Evolutionary conservation across 768 basidiomycete species (phyloP).

Genomic region (Gelatoporia subvermispora): DNA sequence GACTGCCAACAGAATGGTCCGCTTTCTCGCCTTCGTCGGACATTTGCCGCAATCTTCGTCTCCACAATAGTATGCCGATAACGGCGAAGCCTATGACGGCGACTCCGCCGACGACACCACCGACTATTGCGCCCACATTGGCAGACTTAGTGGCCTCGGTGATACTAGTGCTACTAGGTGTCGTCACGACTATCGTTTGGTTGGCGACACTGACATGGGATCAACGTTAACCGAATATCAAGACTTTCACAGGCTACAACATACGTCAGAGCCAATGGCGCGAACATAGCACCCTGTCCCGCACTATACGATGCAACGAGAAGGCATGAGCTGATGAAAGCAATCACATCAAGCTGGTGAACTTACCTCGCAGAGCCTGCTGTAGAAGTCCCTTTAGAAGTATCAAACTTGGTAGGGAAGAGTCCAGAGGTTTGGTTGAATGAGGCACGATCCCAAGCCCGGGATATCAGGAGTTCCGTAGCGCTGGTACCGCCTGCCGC

Average conservation of each 20-base stretch:
- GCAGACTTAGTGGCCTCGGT: background rate
- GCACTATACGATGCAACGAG: background rate
- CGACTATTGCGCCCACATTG: slow-evolving; percentile 2
- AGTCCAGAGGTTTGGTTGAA: slow-evolving; percentile 1
- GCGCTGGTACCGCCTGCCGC: background rate
- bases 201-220: background rate
- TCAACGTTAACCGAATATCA: background rate
- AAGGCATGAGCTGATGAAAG: background rate
- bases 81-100: background rate
- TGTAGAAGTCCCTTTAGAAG: background rate
- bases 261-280: slow-evolving; percentile 2
- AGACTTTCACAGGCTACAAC: background rate
- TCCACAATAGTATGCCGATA: background rate
- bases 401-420: slow-evolving; percentile 4
- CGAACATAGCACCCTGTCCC: slow-evolving; percentile 5
- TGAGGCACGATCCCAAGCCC: slow-evolving; percentile 1
- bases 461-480: slow-evolving; percentile 1
- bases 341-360: background rate
- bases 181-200: background rate
- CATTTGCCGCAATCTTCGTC: background rate
- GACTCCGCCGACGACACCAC: slow-evolving; percentile 6
- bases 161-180: background rate
- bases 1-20: background rate
- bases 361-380: slow-evolving; percentile 1
- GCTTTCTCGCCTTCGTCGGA: too few relatives aligned